Percentiles rank a stretch among this genome's conserved stretches.
Evolutionary conservation across 345 rosid species (phyloP).

Genomic region (Bretschneidera sinensis): DNA sequence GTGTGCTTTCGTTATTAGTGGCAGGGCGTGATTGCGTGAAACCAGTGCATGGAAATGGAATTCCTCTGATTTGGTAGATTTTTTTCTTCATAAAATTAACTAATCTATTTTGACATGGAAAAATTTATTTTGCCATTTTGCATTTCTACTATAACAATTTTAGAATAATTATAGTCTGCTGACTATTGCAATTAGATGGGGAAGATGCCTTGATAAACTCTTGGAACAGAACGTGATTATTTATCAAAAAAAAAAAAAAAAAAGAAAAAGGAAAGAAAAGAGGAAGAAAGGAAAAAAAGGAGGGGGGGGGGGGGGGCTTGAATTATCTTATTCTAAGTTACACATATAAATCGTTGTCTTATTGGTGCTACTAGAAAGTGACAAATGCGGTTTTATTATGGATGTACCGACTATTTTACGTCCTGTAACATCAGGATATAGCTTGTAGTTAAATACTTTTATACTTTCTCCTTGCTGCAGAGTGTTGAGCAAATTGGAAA

Average conservation of each 20-base stretch:
- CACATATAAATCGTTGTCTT: not conserved
- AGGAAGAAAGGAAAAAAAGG: not conserved
- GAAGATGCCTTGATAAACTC: too few relatives aligned
- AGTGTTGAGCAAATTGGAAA: constrained; percentile 87
- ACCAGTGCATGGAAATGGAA: too few relatives aligned
- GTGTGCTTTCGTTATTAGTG: not conserved
- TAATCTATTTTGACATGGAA: not conserved
- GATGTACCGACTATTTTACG: not conserved
- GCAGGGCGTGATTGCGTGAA: too few relatives aligned
- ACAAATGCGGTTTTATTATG: not conserved
- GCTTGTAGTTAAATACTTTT: not conserved
- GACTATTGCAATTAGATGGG: too few relatives aligned
- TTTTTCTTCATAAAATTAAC: too few relatives aligned
- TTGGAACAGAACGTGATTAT: too few relatives aligned
- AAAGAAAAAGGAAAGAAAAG: too few relatives aligned
- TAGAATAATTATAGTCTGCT: too few relatives aligned
- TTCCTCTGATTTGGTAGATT: too few relatives aligned
- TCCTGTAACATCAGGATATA: not conserved
- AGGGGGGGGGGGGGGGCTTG: not conserved
- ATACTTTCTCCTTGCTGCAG: constrained; percentile 30
- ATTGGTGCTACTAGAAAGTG: not conserved
- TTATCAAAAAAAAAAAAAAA: too few relatives aligned
- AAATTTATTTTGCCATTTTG: too few relatives aligned
- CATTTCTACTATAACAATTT: too few relatives aligned
- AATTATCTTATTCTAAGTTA: not conserved